A percentile compares a stretch with the other conserved stretches of the same genome.
Evolutionary conservation across 163 green algal genomes (phyloP).

Genomic region (Prototheca wickerhamii): DNA sequence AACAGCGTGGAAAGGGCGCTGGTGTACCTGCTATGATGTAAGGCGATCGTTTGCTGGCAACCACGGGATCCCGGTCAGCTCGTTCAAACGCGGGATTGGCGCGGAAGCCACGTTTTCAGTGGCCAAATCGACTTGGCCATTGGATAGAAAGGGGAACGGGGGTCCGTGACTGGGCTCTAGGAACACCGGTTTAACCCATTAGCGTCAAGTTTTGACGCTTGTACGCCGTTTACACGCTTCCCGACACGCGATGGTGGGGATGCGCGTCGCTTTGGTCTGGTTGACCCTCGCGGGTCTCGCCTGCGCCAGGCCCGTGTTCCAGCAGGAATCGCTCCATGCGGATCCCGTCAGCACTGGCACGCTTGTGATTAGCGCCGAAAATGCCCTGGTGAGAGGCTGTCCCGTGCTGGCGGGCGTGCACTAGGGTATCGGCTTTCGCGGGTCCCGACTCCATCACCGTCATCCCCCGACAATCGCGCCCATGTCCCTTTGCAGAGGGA

Average conservation of each 20-base stretch:
- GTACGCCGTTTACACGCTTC: no score
- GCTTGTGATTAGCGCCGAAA: not conserved
- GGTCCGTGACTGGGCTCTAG: not conserved
- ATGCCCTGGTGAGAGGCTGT: not conserved
- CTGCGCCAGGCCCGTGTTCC: not conserved
- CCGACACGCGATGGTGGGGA: no score
- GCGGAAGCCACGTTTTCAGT: not conserved
- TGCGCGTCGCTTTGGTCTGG: no score
- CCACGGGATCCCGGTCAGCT: no score
- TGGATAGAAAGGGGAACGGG: not conserved
- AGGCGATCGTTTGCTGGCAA: not conserved
- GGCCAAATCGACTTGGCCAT: not conserved
- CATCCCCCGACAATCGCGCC: not conserved
- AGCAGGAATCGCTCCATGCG: not conserved
- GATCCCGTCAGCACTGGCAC: not conserved
- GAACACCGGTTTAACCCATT: not conserved
- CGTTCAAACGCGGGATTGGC: no score
- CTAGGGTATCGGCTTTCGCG: no score
- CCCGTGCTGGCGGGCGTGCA: no score
- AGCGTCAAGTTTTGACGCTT: no score
- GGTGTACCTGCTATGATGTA: conserved; percentile 32
- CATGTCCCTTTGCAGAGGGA: not conserved
- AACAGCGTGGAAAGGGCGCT: conserved; percentile 54
- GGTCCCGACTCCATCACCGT: not conserved
- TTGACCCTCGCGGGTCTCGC: no score